Base-by-base conservation (phyloP, 768 basidiomycete species). In the Mycena kentingensis region DNA sequence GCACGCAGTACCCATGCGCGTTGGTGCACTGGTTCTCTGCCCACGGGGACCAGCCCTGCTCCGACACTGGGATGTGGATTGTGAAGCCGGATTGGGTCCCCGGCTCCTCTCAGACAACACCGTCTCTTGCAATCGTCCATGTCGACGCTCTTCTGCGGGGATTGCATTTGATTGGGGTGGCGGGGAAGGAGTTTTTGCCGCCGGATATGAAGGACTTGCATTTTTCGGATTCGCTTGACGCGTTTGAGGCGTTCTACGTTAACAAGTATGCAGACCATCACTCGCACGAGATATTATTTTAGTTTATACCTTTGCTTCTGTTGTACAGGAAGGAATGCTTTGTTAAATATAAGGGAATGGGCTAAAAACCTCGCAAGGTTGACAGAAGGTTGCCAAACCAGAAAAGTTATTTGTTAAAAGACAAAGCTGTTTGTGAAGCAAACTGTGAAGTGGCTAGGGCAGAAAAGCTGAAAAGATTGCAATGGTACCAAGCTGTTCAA, bases 221-320 rank as follows among this genome's bases (percentile, higher is more conserved):
- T n/a, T n/a, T n/a, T n/a, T 44, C 51, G 3, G 15, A 66, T 11
- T 63, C 63, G 3, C 51, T 70, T 0, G 57, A 67, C 29, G 31
- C 56, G 12, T 70, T 68, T 49, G 15, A 51, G 2, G 45, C 46
- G 2, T 70, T 51, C 55, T 70, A 65, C 57, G 51, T 73, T 2
- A 73, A 69, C 41, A 65, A 63, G 26, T 71, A 60, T 46, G 62
- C 63, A 16, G 69, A 72, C 38, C 63, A 71, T 45, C 69, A 71
- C 54, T 43, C 63, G 13, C 52, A 70, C 51, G 65, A 69, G 50
- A 61, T 69, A 37, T 49, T 58, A 37, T 66, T 62, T 43, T 64
- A 50, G 46, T 41, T 13, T 35, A 41, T 32, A 24, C 6, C 5
- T 28, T 28, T 41, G 10, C 38, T 41, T 19, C 43, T 38, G 13